These are phyloP conservation scores for Pseudogymnoascus sp. DNA, from an alignment of 2,329 filamentous ascomycete genomes.

Conservation along the genomic window DNA sequence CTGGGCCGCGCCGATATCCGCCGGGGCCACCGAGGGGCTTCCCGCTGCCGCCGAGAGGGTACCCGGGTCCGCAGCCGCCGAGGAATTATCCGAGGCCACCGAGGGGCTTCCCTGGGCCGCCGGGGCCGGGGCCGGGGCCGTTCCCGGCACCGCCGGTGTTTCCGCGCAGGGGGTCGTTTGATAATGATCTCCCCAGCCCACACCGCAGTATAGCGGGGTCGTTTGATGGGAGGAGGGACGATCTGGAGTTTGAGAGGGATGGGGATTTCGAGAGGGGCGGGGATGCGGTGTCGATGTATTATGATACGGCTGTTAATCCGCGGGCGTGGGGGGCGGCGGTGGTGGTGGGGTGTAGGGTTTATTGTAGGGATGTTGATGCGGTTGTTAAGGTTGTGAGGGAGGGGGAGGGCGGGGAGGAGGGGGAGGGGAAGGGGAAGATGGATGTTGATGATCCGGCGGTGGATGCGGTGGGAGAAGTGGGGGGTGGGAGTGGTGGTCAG, in stretches of 20 bases:
- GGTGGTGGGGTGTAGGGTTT: background rate
- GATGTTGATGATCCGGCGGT: background rate
- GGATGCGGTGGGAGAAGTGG: background rate
- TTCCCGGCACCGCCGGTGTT: background rate
- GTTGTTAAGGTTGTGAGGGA: background rate
- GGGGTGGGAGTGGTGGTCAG: background rate
- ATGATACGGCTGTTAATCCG: background rate
- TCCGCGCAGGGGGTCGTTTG: background rate
- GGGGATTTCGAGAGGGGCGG: no score
- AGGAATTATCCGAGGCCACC: background rate
- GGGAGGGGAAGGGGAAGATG: background rate
- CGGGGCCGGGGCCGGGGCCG: background rate
- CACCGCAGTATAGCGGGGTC: background rate
- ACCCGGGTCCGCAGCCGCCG: background rate
- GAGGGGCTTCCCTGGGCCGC: background rate
- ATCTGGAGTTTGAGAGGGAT: background rate
- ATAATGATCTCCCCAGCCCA: background rate
- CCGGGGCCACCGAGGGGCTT: background rate
- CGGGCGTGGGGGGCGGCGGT: background rate
- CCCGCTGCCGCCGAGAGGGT: background rate
- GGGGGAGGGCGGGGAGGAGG: background rate
- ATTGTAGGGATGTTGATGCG: background rate
- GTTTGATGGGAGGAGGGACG: background rate
- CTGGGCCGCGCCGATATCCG: background rate
- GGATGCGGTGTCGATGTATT: background rate